These are phyloP conservation scores for Protomyces inouyei DNA, from an alignment of 1,139 yeast species.

Conservation along the genomic window DNA sequence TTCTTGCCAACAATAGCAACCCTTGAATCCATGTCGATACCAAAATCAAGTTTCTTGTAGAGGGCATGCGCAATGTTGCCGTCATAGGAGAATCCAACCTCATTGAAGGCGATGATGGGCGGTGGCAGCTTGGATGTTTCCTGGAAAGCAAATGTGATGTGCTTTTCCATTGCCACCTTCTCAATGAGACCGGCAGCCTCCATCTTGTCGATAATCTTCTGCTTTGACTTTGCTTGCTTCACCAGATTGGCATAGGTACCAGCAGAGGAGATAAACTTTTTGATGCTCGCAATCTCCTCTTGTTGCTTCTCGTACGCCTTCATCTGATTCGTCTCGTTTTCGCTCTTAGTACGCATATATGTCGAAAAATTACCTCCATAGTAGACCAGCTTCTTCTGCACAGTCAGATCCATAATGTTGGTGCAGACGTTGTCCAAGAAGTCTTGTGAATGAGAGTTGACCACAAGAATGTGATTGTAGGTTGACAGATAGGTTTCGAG, in stretches of 20 bases:
- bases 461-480: constrained; percentile 85
- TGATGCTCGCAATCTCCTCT: constrained; percentile 96
- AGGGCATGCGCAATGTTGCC: constrained; percentile 84
- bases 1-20: constrained; percentile 97
- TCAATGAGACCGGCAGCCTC: constrained; percentile 98
- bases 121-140: constrained; percentile 97
- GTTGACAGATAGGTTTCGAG: constrained; percentile 94
- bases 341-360: constrained; percentile 87
- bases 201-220: constrained; percentile 98
- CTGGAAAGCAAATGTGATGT: constrained; percentile 89
- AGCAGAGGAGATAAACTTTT: constrained; percentile 97
- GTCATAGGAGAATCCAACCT: constrained; percentile 74
- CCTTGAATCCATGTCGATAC: constrained; percentile 99
- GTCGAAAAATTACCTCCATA: constrained; percentile 99
- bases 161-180: constrained; percentile 88
- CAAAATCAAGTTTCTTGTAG: constrained; percentile 86
- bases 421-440: constrained; percentile 98
- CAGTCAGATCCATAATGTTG: constrained; percentile 96
- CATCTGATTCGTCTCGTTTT: constrained; percentile 95
- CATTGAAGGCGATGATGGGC: constrained; percentile 95
- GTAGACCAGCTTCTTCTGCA: constrained; percentile 56
- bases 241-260: constrained; percentile 99
- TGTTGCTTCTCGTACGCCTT: constrained; percentile 78
- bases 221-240: constrained; percentile 97
- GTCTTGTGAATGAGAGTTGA: constrained; percentile 98